Evolutionary conservation across 306 rosid species (phyloP), one percentile per base, ranked within the genome.

Genomic region (Corylus avellana): DNA sequence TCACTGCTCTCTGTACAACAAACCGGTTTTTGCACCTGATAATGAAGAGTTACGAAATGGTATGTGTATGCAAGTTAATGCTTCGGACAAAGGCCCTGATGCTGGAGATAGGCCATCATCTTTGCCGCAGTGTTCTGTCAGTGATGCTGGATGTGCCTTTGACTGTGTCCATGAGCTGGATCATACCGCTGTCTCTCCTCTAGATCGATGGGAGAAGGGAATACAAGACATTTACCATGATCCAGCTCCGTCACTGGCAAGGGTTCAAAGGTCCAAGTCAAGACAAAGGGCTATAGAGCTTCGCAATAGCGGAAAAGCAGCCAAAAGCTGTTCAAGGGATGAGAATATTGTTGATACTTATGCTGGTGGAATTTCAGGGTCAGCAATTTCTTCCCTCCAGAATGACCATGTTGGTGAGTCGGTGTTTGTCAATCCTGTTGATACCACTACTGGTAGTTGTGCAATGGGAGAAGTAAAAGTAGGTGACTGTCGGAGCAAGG

Each of bases 241-340:
- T 55, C 92, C 89, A 55, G 82, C 88, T 77, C 32, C 84, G 75
- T 96, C 99, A 73, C 71, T 89, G 82, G 94, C 91, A 68, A 91
- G 89, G 89, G 58, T 96, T 82, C 96, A 87, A 56, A 88, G 98
- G 78, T 96, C 99, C 13, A 96, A 84, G 89, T 82, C 98, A 1
- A 89, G 99, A 85, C 96, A 96, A 88, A 91, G 50, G 79, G 99
- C 97, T 79, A 68, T 93, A 70, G 87, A 88, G 88, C 76, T 80
- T 67, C 98, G 97, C 53, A 86, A 81, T 70, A 88, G 97, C 83
- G 89, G 85, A 54, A 88, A 89, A 78, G 84, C 79, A 16, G 54
- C 54, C 5, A 90, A 75, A 80, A 78, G 39, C 68, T 49, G 62
- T 63, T 70, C 85, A 54, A 73, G 75, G 64, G 80, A 77, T 47